These are phyloP conservation scores for Candida railenensis DNA, from an alignment of 805 yeast species.

Conservation along the genomic window DNA sequence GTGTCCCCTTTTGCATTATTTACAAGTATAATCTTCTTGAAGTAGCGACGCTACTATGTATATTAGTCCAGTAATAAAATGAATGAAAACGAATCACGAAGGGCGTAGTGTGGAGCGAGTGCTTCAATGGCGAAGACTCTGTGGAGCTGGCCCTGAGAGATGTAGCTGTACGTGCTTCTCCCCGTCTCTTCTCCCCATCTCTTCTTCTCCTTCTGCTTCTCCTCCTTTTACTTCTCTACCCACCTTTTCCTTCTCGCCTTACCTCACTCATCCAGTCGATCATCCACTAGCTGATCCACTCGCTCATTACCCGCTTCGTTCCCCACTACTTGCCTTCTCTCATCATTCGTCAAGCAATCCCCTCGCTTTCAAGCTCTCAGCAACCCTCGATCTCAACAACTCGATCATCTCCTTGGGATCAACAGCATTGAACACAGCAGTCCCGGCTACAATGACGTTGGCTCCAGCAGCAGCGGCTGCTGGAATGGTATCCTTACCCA, in stretches of 20 bases:
- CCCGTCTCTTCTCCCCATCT: too few relatives aligned
- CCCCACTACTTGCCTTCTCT: too few relatives aligned
- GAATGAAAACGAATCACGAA: not conserved
- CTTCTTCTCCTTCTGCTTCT: too few relatives aligned
- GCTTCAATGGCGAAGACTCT: too few relatives aligned
- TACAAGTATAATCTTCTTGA: not conserved
- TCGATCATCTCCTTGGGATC: conserved; percentile 76
- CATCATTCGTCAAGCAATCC: conserved; percentile 34
- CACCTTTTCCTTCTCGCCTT: too few relatives aligned
- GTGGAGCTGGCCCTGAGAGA: too few relatives aligned
- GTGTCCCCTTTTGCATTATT: not conserved
- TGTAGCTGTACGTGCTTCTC: too few relatives aligned
- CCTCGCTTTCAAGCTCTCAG: conserved; percentile 42
- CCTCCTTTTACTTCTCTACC: too few relatives aligned
- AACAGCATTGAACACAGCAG: conserved; percentile 83
- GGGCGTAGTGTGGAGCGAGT: too few relatives aligned
- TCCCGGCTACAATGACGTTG: conserved; percentile 96
- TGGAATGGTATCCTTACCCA: conserved; percentile 81
- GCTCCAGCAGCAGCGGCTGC: conserved; percentile 97
- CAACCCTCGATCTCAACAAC: conserved; percentile 64
- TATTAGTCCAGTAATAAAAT: not conserved
- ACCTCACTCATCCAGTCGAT: too few relatives aligned
- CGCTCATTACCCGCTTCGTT: too few relatives aligned
- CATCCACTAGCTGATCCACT: too few relatives aligned
- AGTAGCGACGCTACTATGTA: not conserved